Base-by-base conservation (phyloP, 2,329 filamentous ascomycete genomes). In the Colletotrichum endophyticum region DNA sequence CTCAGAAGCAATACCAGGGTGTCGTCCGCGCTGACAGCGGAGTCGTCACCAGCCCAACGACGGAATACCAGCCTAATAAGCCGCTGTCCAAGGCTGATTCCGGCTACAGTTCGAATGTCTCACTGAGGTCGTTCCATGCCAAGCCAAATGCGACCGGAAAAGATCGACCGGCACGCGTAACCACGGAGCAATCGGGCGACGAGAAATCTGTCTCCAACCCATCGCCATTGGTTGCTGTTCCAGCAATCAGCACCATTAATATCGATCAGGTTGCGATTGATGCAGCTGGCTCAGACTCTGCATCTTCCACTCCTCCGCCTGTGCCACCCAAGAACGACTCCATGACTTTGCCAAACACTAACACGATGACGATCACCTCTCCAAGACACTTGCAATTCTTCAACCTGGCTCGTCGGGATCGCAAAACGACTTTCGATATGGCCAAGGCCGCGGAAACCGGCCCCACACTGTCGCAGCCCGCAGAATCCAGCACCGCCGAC, bases 21-120 rank as follows among this genome's bases (percentile, higher is more conserved):
- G 66, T 88, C 9, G 79, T 79, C 8, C 84, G 86, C 67, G 84
- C 85, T 4, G 89, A 91, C 74, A 91, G 90, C 76, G 90, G 89
- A 4, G 86, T 90, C 61, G 83, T 86, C 32, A 87, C 88, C 3
- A 89, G 86, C 70, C 87, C 87, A 6, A 85, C 84, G 2, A 87
- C 86, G 6, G 85, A 87, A 66, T 82, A 79, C 16, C 75, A 75
- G 1, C 84, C 84, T 19, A 88, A 44, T 19, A 44, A 86, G 71
- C 82, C 88, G 7, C 83, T 91, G n/a, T 87, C 88, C 36, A 92
- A 92, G 77, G 88, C 90, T 53, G 91, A 93, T 79, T 92, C 91
- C 30, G 91, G 91, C 19, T 93, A 93, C 79, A 90, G 90, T 79
- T 93, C 91, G 9, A 92, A 89, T 79, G 84, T 90, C 6, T 93